Conservation (phyloP, 352 stramenopile species). For the Halophytophthora polymorphica region DNA sequence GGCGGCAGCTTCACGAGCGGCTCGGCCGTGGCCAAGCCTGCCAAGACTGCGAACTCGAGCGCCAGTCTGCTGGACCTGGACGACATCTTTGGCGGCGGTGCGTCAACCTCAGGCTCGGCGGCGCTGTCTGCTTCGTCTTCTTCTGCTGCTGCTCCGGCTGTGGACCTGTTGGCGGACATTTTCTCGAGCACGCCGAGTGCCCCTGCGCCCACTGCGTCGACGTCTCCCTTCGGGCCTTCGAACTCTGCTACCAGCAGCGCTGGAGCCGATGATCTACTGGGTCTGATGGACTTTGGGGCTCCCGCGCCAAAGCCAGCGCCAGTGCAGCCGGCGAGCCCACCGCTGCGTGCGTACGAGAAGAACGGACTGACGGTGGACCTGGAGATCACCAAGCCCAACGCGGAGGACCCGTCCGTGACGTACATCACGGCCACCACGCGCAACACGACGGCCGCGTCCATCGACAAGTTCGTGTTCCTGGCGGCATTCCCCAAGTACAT, state of each 20-base stretch:
- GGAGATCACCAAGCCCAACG: constrained; percentile 91
- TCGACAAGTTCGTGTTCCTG: constrained; percentile 93
- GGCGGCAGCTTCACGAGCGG: constrained; percentile 4
- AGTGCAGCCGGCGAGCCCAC: constrained; percentile 34
- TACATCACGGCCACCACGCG: constrained; percentile 91
- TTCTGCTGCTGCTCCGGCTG: constrained; percentile 26
- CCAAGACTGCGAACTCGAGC: constrained; percentile 20
- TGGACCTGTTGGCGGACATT: constrained; percentile 96
- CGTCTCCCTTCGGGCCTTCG: constrained; percentile 13
- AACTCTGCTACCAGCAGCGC: constrained; percentile 12
- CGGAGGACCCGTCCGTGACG: constrained; percentile 89
- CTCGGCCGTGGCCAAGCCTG: constrained; percentile 16
- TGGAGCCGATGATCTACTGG: constrained; percentile 48
- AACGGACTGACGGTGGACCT: constrained; percentile 93
- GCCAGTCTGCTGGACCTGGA: constrained; percentile 93
- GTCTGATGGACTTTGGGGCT: constrained; percentile 75
- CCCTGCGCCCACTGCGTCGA: constrained; percentile 18
- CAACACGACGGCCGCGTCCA: constrained; percentile 84
- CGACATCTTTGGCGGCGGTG: constrained; percentile 91
- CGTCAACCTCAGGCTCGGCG: constrained; percentile 20
- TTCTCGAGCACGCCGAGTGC: constrained; percentile 65
- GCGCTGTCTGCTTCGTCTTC: constrained; percentile 21
- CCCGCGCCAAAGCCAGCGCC: constrained; percentile 13
- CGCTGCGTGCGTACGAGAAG: constrained; percentile 94
- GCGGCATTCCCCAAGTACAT: constrained; percentile 97